Conservation (phyloP, 1,284 basidiomycete species). For the Austropuccinia psidii region DNA sequence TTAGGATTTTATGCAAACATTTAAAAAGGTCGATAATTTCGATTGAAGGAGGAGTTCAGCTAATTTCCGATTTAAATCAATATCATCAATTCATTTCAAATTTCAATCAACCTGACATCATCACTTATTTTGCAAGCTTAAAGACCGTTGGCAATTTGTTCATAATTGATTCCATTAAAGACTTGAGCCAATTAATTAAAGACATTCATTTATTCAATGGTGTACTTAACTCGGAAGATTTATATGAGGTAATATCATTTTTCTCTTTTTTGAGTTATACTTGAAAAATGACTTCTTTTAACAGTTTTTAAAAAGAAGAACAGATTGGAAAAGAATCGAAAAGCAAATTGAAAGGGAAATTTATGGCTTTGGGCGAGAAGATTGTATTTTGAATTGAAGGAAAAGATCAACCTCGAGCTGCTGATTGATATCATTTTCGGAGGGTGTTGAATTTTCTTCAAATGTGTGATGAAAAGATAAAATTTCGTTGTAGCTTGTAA, state of each 20-base stretch:
- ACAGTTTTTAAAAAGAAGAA: constrained; percentile 53
- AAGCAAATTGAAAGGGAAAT: constrained; percentile 82
- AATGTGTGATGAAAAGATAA: no score
- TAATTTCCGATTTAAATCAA: constrained; percentile 90
- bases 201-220: constrained; percentile 91
- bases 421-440: no score
- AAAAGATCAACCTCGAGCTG: no score
- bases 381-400: constrained; percentile 60
- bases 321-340: constrained; percentile 95
- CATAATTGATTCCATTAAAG: constrained; percentile 61
- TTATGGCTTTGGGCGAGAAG: constrained; percentile 87
- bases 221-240: constrained; percentile 77
- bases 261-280: constrained; percentile 44
- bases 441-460: no score
- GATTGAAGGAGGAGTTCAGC: constrained; percentile 81
- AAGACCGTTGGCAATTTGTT: constrained; percentile 96
- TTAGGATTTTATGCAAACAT: constrained; percentile 86
- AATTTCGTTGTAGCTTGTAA: no score
- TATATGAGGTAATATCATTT: constrained; percentile 53
- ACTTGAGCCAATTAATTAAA: constrained; percentile 84
- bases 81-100: constrained; percentile 75
- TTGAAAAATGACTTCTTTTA: constrained; percentile 10
- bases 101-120: constrained; percentile 55
- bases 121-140: constrained; percentile 78
- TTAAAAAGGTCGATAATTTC: constrained; percentile 95